Conservation (phyloP, 805 yeast genomes). For the Myxozyma mucilagina region DNA sequence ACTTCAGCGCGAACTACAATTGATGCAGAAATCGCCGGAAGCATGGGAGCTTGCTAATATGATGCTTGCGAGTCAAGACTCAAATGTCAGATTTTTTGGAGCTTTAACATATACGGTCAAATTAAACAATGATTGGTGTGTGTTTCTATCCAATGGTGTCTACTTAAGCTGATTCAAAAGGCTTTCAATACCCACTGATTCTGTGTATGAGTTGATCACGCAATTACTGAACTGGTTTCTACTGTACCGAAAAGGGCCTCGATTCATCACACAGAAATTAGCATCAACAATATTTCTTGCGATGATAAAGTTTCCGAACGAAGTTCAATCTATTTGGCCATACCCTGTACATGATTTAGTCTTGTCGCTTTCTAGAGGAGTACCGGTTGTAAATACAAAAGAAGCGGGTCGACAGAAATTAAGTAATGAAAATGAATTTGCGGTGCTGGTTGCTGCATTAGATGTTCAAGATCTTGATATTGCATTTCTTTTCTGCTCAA, state of each 20-base stretch:
- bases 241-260: conserved; percentile 16
- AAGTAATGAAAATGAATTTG: background rate
- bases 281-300: conserved; percentile 18
- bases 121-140: conserved; percentile 43
- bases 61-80: conserved; percentile 44
- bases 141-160: background rate
- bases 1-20: conserved; percentile 59
- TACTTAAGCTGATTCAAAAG: background rate
- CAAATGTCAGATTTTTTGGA: conserved; percentile 64
- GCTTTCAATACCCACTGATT: conserved; percentile 16
- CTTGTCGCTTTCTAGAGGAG: conserved; percentile 3
- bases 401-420: background rate
- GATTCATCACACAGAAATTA: conserved; percentile 24
- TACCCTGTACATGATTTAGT: conserved; percentile 24
- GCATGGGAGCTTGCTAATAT: conserved; percentile 61
- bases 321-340: conserved; percentile 11
- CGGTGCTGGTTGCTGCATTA: background rate
- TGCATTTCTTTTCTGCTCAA: conserved; percentile 16
- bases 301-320: conserved; percentile 12
- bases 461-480: conserved; percentile 2
- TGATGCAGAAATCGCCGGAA: conserved; percentile 54
- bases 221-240: conserved; percentile 25
- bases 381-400: background rate
- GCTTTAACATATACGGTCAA: conserved; percentile 75
- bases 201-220: background rate